Evolutionary conservation across 768 basidiomycete genomes (phyloP).

Genomic region (Sistotremastrum niveocremeum): DNA sequence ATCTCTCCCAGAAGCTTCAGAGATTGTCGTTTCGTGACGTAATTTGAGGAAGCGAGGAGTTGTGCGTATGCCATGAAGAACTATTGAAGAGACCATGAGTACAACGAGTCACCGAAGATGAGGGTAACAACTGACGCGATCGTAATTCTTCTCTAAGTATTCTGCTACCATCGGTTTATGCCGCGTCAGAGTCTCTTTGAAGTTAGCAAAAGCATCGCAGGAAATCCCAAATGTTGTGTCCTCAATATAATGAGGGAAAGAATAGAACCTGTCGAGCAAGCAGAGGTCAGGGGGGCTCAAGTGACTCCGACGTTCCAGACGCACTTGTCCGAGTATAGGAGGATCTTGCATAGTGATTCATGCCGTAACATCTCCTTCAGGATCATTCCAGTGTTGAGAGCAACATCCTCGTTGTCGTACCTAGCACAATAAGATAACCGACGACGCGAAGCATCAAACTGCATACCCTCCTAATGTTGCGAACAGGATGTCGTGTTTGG

Average conservation of each 20-base stretch:
- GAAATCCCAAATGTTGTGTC: slow-evolving; percentile 96
- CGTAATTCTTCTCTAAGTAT: slow-evolving; percentile 95
- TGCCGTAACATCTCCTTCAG: slow-evolving; percentile 93
- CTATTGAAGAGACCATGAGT: no score
- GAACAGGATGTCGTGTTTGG: slow-evolving; percentile 63
- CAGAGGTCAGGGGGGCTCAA: slow-evolving; percentile 5
- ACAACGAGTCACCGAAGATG: no score
- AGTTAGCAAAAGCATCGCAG: slow-evolving; percentile 92
- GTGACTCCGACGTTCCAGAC: slow-evolving; percentile 18
- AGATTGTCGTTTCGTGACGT: slow-evolving; percentile 99
- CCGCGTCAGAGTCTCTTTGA: slow-evolving; percentile 93
- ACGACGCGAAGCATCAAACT: slow-evolving; percentile 12
- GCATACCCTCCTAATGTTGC: slow-evolving; percentile 51
- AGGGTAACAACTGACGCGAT: slow-evolving; percentile 61
- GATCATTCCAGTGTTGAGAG: slow-evolving; percentile 96
- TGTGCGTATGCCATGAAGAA: slow-evolving; percentile 94
- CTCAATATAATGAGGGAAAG: slow-evolving; percentile 93
- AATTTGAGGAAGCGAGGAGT: slow-evolving; percentile 86
- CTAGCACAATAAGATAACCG: slow-evolving; percentile 17
- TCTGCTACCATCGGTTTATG: slow-evolving; percentile 98
- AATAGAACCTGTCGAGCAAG: slow-evolving; percentile 62
- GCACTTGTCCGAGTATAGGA: slow-evolving; percentile 89
- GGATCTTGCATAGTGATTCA: slow-evolving; percentile 78
- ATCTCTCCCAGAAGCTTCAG: slow-evolving; percentile 97
- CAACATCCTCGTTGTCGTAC: slow-evolving; percentile 91